phyloP scores from a whole-genome alignment of 2,329 filamentous ascomycete genomes.

The Stagonosporopsis vannaccii region DNA sequence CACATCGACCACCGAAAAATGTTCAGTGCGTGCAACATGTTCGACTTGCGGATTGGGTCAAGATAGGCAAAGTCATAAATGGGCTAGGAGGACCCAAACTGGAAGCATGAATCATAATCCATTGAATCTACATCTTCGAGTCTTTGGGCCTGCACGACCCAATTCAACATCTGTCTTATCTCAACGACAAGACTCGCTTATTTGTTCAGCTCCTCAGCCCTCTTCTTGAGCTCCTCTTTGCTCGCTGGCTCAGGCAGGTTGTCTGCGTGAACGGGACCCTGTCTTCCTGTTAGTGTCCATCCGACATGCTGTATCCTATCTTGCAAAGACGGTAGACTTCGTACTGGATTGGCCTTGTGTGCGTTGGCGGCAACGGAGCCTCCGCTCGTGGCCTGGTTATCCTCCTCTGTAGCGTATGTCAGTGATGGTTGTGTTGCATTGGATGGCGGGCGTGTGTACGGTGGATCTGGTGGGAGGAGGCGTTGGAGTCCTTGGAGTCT shows the following conservation, averaged over 20 bases:
- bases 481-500: slow-evolving; percentile 52
- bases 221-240: slow-evolving; percentile 59
- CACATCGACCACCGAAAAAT: not conserved
- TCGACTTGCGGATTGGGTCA: not conserved
- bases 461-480: slow-evolving; percentile 48
- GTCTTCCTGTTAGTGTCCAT: slow-evolving; percentile 16
- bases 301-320: slow-evolving; percentile 1
- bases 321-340: slow-evolving; percentile 17
- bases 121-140: slow-evolving; percentile 7
- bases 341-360: slow-evolving; percentile 53
- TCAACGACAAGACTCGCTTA: slow-evolving; percentile 27
- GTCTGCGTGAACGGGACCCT: slow-evolving; percentile 56
- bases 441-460: slow-evolving; percentile 11
- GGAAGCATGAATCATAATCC: not conserved
- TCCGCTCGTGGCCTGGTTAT: slow-evolving; percentile 44
- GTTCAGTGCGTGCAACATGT: not conserved
- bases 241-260: slow-evolving; percentile 54
- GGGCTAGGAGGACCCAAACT: not conserved
- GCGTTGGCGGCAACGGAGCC: slow-evolving; percentile 45
- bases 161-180: not conserved
- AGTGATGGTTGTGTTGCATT: slow-evolving; percentile 13
- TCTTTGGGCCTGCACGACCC: slow-evolving; percentile 1
- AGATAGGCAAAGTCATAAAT: not conserved
- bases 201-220: slow-evolving; percentile 60
- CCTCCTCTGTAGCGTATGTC: slow-evolving; percentile 25